Percentiles rank a stretch among this genome's conserved stretches.
phyloP scores from a whole-genome alignment of 352 stramenopile genomes.

The Pythium scleroteichum region DNA sequence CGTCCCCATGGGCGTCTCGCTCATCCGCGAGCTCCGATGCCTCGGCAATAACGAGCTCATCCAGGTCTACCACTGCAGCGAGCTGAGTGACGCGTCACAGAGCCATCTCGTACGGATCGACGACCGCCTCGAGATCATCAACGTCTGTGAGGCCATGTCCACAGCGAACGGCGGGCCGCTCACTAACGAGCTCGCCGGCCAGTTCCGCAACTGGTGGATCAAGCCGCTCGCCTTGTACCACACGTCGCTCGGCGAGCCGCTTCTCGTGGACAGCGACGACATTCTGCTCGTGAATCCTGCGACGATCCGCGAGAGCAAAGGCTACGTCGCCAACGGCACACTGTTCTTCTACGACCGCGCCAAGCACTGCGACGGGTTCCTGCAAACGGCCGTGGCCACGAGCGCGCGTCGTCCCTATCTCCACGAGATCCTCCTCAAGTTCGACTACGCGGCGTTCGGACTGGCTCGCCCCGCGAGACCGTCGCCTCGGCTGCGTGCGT shows the following conservation, averaged over 20 bases:
- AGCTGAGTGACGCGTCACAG: slow-evolving; percentile 37
- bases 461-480: slow-evolving; percentile 23
- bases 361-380: slow-evolving; percentile 35
- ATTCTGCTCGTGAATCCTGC: slow-evolving; percentile 46
- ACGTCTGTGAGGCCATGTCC: slow-evolving; percentile 51
- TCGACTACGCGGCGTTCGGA: slow-evolving; percentile 47
- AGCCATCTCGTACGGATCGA: slow-evolving; percentile 48
- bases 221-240: slow-evolving; percentile 63
- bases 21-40: slow-evolving; percentile 54
- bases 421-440: slow-evolving; percentile 37
- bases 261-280: slow-evolving; percentile 60
- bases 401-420: slow-evolving; percentile 13
- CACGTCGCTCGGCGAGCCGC: slow-evolving; percentile 44
- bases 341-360: slow-evolving; percentile 72
- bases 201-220: slow-evolving; percentile 64
- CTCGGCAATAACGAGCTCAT: slow-evolving; percentile 42
- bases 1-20: slow-evolving; percentile 51
- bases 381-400: background rate
- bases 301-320: slow-evolving; percentile 33
- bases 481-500: slow-evolving; percentile 24
- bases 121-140: slow-evolving; percentile 51
- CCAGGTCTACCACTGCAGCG: slow-evolving; percentile 47
- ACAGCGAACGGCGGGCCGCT: slow-evolving; percentile 10
- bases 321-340: slow-evolving; percentile 47
- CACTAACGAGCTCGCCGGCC: slow-evolving; percentile 1